A percentile compares a stretch with the other conserved stretches of the same genome.
phyloP scores from a whole-genome alignment of 2,329 filamentous ascomycete genomes.

The Zymoseptoria ardabiliae region DNA sequence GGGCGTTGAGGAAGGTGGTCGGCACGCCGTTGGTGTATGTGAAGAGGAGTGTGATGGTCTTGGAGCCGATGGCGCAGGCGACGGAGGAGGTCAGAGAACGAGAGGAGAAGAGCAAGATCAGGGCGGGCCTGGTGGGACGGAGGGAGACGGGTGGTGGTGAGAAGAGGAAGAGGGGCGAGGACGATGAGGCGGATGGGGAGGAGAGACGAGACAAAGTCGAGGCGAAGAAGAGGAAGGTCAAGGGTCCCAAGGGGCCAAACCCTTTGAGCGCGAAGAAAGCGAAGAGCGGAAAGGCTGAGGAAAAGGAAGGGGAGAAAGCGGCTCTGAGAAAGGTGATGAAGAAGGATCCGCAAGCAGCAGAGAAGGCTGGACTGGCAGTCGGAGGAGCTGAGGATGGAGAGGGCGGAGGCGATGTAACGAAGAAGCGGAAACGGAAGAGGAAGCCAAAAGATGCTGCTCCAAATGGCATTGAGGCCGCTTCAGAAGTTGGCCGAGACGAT shows the following conservation, averaged over 20 bases:
- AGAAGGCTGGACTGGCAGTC: conserved; percentile 13
- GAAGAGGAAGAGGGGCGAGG: conserved; percentile 26
- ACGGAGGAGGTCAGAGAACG: conserved; percentile 56
- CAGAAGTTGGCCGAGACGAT: not conserved
- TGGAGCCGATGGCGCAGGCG: conserved; percentile 67
- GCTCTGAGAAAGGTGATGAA: conserved; percentile 20
- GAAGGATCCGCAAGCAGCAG: conserved; percentile 21
- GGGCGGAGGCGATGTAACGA: conserved; percentile 8
- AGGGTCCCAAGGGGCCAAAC: conserved; percentile 62
- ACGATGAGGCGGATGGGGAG: conserved; percentile 17
- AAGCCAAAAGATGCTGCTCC: conserved; percentile 15
- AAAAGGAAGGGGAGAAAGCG: conserved; percentile 13
- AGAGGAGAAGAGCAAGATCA: conserved; percentile 69
- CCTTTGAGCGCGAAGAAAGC: conserved; percentile 63
- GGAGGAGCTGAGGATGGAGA: not conserved
- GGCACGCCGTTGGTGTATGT: conserved; percentile 75
- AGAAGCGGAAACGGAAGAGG: conserved; percentile 18
- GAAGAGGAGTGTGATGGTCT: conserved; percentile 68
- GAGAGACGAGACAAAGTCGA: conserved; percentile 32
- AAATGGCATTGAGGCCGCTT: not conserved
- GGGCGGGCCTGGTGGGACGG: conserved; percentile 51
- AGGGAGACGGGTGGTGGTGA: conserved; percentile 14
- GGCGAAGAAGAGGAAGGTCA: conserved; percentile 49
- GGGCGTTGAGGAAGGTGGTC: conserved; percentile 56
- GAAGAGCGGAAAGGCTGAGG: conserved; percentile 43